Conservation (phyloP, 148 eudicot genomes). For the Fagopyrum homotropicum region DNA sequence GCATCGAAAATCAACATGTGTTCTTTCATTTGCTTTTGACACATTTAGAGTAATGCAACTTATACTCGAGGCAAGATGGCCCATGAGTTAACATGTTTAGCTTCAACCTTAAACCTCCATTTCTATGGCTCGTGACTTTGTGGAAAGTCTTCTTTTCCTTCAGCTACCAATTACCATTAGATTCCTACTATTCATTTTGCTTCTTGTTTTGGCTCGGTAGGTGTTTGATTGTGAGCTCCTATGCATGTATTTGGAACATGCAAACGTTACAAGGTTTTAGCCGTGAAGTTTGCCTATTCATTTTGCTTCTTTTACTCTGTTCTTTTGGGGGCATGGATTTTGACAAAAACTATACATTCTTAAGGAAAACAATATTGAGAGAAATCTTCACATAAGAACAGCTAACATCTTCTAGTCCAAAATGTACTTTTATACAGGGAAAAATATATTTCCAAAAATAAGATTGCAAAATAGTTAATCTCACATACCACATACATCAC, state of each 20-base stretch:
- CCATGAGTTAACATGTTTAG: not conserved
- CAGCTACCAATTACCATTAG: not conserved
- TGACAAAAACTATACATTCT: not conserved
- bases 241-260: too few relatives aligned
- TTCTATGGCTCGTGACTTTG: not conserved
- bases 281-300: too few relatives aligned
- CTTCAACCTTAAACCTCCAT: not conserved
- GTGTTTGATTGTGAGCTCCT: too few relatives aligned
- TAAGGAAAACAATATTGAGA: not conserved
- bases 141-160: slow-evolving; percentile 1
- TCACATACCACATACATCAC: not conserved
- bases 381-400: not conserved
- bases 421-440: not conserved
- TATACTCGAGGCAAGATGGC: not conserved
- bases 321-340: too few relatives aligned
- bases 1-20: too few relatives aligned
- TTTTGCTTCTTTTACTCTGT: too few relatives aligned
- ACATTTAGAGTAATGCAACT: not conserved
- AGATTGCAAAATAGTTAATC: not conserved
- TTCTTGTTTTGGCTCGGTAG: too few relatives aligned
- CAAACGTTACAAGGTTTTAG: too few relatives aligned
- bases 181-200: too few relatives aligned
- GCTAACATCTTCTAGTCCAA: too few relatives aligned
- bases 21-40: too few relatives aligned
- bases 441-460: not conserved